Conservation (phyloP, 257 asterid species). For the Petrea volubilis region DNA sequence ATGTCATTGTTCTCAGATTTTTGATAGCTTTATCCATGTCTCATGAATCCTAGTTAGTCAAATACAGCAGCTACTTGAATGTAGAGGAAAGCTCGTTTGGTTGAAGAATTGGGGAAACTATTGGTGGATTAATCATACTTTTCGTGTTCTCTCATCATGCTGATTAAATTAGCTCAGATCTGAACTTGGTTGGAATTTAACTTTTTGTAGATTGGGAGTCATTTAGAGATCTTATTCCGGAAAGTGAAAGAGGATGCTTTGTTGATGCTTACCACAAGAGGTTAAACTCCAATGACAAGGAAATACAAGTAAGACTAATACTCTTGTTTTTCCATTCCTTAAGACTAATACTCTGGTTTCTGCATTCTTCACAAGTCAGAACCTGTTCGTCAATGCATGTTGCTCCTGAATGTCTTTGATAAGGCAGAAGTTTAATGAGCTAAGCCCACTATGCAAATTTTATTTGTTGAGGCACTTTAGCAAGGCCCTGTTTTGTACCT, state of each 20-base stretch:
- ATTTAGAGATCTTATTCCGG: slow-evolving; percentile 92
- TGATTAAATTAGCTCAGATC: slow-evolving; percentile 9
- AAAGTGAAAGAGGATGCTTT: slow-evolving; percentile 78
- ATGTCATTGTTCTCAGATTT: background rate
- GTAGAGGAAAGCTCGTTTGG: background rate
- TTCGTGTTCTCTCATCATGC: background rate
- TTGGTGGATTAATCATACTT: background rate
- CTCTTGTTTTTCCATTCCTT: slow-evolving; percentile 21
- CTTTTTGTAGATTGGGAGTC: slow-evolving; percentile 85
- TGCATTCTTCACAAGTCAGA: no score
- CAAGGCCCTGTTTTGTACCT: background rate
- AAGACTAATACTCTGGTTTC: no score
- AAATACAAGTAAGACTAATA: slow-evolving; percentile 67
- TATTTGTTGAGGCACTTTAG: background rate
- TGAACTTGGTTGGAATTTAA: slow-evolving; percentile 14
- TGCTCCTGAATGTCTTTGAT: background rate
- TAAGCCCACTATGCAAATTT: background rate
- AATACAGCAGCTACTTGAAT: background rate
- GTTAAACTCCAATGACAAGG: slow-evolving; percentile 77
- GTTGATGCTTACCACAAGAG: slow-evolving; percentile 88
- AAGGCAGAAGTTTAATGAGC: background rate
- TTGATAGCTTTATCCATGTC: background rate
- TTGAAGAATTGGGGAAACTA: background rate
- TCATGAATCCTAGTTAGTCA: background rate
- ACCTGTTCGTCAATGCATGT: slow-evolving; percentile 9